Base-by-base conservation (phyloP, 1,284 basidiomycete genomes). In the Agroathelia rolfsii region DNA sequence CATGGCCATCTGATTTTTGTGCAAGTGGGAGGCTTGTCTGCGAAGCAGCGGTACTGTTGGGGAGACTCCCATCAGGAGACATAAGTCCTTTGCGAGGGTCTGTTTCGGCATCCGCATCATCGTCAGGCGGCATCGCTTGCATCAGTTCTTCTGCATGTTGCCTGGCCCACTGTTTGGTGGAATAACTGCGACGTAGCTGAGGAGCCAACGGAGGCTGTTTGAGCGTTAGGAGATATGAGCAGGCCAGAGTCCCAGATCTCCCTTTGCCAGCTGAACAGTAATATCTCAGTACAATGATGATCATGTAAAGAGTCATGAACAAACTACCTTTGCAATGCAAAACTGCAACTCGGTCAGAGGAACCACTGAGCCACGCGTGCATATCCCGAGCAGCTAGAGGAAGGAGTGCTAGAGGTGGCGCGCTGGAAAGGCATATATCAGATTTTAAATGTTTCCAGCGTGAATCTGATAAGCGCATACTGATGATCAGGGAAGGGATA, bases 401-500 rank as follows among this genome's bases (percentile, higher is more conserved):
- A 34, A 94, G 65, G 32, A 89, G 64, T 1, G 77, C 71, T n/a
- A 93, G 58, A 0, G 89, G 89, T 5, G 89, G 88, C 2, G 82
- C 79, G 52, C 79, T 83, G 42, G 14, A 11, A 3, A 20, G 34
- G 4, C 42, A 25, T 4, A 25, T 20, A n/a, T 43, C 41, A 8
- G 24, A 41, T 32, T 34, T 8, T 17, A 8, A 36, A 16, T 18
- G 15, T 12, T 23, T 10, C 13, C 7, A 29, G 12, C 27, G n/a
- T 13, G 9, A 16, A 12, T 30, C 6, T 14, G n/a, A 15, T 21
- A 23, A 20, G 17, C 30, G 62, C 79, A 51, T 43, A 83, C 80
- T 88, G 82, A 50, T 88, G 85, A 52, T 90, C 87, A 8, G 88
- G 88, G 45, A 89, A 92, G 1, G 88, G 88, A 48, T 81, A 89